Evolutionary conservation across 768 basidiomycete genomes (phyloP).

Genomic region (Boletellus emodensis): DNA sequence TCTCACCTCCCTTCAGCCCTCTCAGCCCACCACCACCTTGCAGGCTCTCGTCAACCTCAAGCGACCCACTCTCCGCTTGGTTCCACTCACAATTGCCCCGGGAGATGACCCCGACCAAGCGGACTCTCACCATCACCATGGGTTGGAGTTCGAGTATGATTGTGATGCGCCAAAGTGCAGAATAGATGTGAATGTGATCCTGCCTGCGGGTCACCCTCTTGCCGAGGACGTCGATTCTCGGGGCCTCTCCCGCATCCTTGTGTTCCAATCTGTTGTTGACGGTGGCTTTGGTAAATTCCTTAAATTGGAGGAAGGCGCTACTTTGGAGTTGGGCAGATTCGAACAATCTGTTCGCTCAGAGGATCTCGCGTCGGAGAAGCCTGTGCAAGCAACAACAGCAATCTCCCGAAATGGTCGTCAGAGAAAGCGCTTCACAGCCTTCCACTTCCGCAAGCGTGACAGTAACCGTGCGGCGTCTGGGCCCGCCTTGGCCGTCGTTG

Average conservation of each 20-base stretch:
- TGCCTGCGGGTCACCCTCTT: slow-evolving; percentile 62
- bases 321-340: slow-evolving; percentile 77
- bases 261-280: slow-evolving; percentile 53
- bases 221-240: slow-evolving; percentile 34
- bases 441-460: slow-evolving; percentile 60
- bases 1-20: slow-evolving; percentile 41
- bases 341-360: slow-evolving; percentile 35
- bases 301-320: slow-evolving; percentile 71
- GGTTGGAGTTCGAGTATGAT: slow-evolving; percentile 89
- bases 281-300: slow-evolving; percentile 81
- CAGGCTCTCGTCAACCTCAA: slow-evolving; percentile 95
- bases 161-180: slow-evolving; percentile 83
- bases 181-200: slow-evolving; percentile 72
- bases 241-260: slow-evolving; percentile 29
- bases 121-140: slow-evolving; percentile 61
- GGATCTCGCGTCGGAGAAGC: slow-evolving; percentile 6
- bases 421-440: slow-evolving; percentile 61
- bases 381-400: slow-evolving; percentile 10
- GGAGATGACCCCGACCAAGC: slow-evolving; percentile 44
- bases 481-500: slow-evolving; percentile 75
- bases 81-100: slow-evolving; percentile 49
- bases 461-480: slow-evolving; percentile 57
- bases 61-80: slow-evolving; percentile 78
- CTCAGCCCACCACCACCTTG: slow-evolving; percentile 86
- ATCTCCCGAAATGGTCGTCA: slow-evolving; percentile 19